Evolutionary conservation across 2,329 filamentous ascomycete genomes (phyloP).

Genomic region (Pleoardoris graminearum): DNA sequence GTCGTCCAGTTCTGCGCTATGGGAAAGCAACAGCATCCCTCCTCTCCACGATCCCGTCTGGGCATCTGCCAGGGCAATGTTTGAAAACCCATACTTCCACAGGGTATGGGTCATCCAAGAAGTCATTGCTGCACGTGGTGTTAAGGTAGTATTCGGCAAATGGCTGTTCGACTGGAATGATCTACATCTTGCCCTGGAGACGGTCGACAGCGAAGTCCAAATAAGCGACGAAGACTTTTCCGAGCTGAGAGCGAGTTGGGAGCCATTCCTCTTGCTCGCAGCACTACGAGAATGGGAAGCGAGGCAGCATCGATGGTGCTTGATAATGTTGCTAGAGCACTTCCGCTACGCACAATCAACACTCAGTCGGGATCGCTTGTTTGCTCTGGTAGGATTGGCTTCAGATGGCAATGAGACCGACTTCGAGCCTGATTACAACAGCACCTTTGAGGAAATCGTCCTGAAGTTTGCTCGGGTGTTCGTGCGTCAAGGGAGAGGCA

Average conservation of each 20-base stretch:
- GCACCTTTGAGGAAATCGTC: background rate
- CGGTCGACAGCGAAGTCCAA: background rate
- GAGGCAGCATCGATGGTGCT: background rate
- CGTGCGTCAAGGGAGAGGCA: background rate
- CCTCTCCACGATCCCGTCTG: background rate
- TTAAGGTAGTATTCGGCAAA: slow-evolving; percentile 6
- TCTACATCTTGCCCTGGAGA: background rate
- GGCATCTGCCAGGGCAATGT: background rate
- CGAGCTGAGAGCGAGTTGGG: background rate
- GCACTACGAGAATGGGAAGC: background rate
- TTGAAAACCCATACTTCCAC: slow-evolving; percentile 4
- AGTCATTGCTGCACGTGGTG: background rate
- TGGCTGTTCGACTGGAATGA: slow-evolving; percentile 8
- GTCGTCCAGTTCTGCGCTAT: too few species aligned
- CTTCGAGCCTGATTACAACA: slow-evolving; percentile 6
- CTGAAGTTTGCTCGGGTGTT: slow-evolving; percentile 4
- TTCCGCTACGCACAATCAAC: slow-evolving; percentile 5
- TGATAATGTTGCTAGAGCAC: slow-evolving; percentile 1
- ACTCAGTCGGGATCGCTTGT: slow-evolving; percentile 1
- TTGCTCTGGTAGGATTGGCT: slow-evolving; percentile 4
- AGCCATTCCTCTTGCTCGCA: background rate
- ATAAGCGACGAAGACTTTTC: background rate
- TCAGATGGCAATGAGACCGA: background rate
- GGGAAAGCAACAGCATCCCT: slow-evolving; percentile 2
- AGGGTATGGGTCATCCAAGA: slow-evolving; percentile 10